Evolutionary conservation across 106 monocot species (phyloP).

Genomic region (Agapanthus africanus): DNA sequence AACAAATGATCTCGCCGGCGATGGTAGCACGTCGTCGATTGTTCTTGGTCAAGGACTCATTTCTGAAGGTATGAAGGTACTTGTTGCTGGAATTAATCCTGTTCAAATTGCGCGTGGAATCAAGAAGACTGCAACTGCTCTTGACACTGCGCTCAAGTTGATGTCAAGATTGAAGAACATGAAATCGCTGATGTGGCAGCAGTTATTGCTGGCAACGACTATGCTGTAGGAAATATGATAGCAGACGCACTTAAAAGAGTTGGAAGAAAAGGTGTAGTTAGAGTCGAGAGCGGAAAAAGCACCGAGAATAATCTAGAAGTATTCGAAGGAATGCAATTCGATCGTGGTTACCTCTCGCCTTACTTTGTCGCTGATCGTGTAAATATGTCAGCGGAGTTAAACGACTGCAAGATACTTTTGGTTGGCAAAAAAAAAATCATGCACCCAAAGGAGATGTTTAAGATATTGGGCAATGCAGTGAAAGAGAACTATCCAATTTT

Average conservation of each 20-base stretch:
- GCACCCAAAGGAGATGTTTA: slow-evolving; percentile 58
- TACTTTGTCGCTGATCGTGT: slow-evolving; percentile 67
- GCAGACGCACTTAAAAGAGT: slow-evolving; percentile 73
- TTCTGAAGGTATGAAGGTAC: slow-evolving; percentile 91
- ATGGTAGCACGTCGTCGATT: slow-evolving; percentile 84
- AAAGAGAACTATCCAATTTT: slow-evolving; percentile 76
- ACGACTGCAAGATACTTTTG: slow-evolving; percentile 78
- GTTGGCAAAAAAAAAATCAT: slow-evolving; percentile 84
- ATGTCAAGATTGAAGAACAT: slow-evolving; percentile 79
- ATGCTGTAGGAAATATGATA: slow-evolving; percentile 77
- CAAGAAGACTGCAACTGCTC: slow-evolving; percentile 57
- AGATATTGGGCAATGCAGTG: slow-evolving; percentile 59
- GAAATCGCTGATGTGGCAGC: slow-evolving; percentile 88
- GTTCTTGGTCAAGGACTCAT: slow-evolving; percentile 87
- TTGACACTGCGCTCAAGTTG: slow-evolving; percentile 61
- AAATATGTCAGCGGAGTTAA: slow-evolving; percentile 62
- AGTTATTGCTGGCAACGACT: slow-evolving; percentile 79
- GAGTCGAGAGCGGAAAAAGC: slow-evolving; percentile 64
- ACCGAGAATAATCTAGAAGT: slow-evolving; percentile 42
- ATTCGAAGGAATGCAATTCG: slow-evolving; percentile 90
- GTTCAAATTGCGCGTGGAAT: slow-evolving; percentile 76
- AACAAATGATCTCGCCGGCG: slow-evolving; percentile 85
- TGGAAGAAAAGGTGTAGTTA: slow-evolving; percentile 67
- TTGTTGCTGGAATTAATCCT: slow-evolving; percentile 83
- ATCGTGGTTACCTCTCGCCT: slow-evolving; percentile 84